Conservation (phyloP, 1,284 basidiomycete genomes). For the Earliella scabrosa region DNA sequence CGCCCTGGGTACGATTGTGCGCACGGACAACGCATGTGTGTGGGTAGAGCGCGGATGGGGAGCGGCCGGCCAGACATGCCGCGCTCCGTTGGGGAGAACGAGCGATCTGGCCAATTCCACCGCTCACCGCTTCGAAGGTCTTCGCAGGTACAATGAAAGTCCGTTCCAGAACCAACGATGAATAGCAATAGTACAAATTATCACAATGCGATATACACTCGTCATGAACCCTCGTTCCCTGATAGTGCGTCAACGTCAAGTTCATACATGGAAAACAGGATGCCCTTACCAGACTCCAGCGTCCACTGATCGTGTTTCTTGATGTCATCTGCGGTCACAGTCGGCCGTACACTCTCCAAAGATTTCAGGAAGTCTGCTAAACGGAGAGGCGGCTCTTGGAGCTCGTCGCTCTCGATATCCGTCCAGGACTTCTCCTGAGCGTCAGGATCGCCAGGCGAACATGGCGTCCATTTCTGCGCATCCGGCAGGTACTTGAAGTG, state of each 20-base stretch:
- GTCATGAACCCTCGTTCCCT: constrained; percentile 20
- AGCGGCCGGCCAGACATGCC: too few species aligned
- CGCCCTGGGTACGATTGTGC: too few species aligned
- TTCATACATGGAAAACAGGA: neutral
- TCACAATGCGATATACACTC: constrained; percentile 8
- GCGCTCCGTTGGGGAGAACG: too few species aligned
- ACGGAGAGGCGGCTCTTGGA: constrained; percentile 84
- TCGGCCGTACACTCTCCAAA: constrained; percentile 83
- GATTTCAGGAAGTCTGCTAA: constrained; percentile 88
- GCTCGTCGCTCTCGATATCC: constrained; percentile 87
- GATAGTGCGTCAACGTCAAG: neutral
- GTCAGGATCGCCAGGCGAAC: constrained; percentile 90
- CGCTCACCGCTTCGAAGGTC: too few species aligned
- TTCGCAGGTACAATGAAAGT: too few species aligned
- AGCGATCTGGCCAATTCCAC: too few species aligned
- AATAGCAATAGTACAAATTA: constrained; percentile 20
- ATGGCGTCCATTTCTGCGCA: constrained; percentile 76
- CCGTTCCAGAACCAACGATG: constrained; percentile 5
- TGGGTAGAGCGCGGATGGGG: neutral
- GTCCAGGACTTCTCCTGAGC: constrained; percentile 93
- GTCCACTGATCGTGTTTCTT: constrained; percentile 93
- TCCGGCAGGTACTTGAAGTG: constrained; percentile 82
- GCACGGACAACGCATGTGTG: neutral
- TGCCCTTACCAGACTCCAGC: constrained; percentile 69
- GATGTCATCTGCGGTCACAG: constrained; percentile 90